These are phyloP conservation scores for Beta lomatogona DNA, from an alignment of 179 eudicot genomes.

Conservation along the genomic window DNA sequence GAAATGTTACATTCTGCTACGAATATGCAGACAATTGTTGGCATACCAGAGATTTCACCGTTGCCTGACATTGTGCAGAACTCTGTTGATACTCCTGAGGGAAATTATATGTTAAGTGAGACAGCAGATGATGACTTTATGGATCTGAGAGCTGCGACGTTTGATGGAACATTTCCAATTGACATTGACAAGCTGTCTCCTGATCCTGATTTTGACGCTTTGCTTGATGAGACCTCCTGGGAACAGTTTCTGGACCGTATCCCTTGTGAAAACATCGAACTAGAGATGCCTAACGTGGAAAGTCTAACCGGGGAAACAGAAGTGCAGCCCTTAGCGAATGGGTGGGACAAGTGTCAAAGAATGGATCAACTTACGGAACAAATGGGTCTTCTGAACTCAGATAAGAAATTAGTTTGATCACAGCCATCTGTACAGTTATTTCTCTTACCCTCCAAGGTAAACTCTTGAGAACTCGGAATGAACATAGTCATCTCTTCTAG, in stretches of 20 bases:
- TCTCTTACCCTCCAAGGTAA: slow-evolving; percentile 32
- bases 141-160: slow-evolving; percentile 34
- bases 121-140: slow-evolving; percentile 41
- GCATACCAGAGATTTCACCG: slow-evolving; percentile 48
- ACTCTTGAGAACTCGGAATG: slow-evolving; percentile 11
- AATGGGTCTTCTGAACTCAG: slow-evolving; percentile 64
- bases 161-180: slow-evolving; percentile 28
- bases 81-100: slow-evolving; percentile 33
- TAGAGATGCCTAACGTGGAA: slow-evolving; percentile 39
- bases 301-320: slow-evolving; percentile 32
- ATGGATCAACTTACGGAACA: slow-evolving; percentile 67
- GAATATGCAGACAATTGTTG: slow-evolving; percentile 37
- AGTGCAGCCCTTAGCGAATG: slow-evolving; percentile 45
- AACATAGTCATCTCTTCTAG: not conserved
- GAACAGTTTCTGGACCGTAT: slow-evolving; percentile 31
- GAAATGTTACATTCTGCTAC: slow-evolving; percentile 45
- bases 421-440: slow-evolving; percentile 34
- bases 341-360: slow-evolving; percentile 45
- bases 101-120: slow-evolving; percentile 38
- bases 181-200: slow-evolving; percentile 36
- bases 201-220: slow-evolving; percentile 38
- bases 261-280: slow-evolving; percentile 28
- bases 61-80: slow-evolving; percentile 45
- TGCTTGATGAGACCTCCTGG: slow-evolving; percentile 36
- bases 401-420: slow-evolving; percentile 39